Base-by-base conservation (phyloP, 2,329 filamentous ascomycete species). In the Neopestalotiopsis rosae region DNA sequence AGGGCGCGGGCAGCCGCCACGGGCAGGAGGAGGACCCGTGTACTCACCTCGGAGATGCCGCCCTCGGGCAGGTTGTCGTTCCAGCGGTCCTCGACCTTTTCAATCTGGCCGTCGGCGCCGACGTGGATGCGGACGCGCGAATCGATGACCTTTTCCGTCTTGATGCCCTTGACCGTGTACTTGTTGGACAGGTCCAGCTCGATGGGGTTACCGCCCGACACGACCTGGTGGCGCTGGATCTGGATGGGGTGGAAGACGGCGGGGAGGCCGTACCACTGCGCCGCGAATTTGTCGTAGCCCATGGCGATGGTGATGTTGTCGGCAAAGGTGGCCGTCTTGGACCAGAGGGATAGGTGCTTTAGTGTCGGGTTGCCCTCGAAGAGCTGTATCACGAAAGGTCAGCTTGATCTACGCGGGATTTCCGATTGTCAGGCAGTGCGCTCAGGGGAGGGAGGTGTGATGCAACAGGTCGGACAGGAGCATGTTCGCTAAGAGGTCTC, bases 291-390 rank as follows among this genome's bases (percentile, higher is more conserved):
- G 57, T 67, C 45, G 28, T 67, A 52, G 13, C 66, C 66, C 20
- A 17, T 40, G 59, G 66, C 59, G 49, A 17, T 24, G 42, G 32
- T 68, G 40, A 65, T 57, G 45, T 40, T 65, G 49, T 49, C 42
- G 10, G 49, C 61, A 49, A 91, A 91, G 0, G 81, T 84, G 7
- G 84, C 89, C 49, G 87, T 82, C 69, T 87, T 87, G 63, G 81
- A 81, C 89, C 89, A 91, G 30, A 91, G 82, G 14, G 82, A 79
- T 61, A 91, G 83, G 75, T 91, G 90, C 56, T 84, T 83, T 2
- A 90, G 82, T 1, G 87, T 87, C 0, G 89, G 88, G 20, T 85
- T 83, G 61, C 89, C 89, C 42, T 87, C 86, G 75, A 91, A 91
- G 62, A 91, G 85, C 83, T 85, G 59, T 17, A 4, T 20, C 24